phyloP scores from a whole-genome alignment of 1,284 basidiomycete genomes.

The Meira nashicola region DNA sequence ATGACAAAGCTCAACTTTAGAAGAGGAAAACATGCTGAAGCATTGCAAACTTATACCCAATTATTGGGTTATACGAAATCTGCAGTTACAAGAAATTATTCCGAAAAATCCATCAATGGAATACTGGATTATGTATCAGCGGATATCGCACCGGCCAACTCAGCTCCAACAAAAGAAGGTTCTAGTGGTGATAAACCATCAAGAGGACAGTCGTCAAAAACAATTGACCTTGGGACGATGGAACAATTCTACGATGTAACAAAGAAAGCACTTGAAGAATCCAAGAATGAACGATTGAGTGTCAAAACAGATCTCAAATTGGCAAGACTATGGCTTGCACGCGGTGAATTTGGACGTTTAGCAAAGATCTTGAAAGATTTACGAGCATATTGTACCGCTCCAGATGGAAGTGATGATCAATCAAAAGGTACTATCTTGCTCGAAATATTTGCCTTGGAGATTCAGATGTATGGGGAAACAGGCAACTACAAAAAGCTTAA shows the following conservation, averaged over 20 bases:
- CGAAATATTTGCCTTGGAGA: slow-evolving; percentile 97
- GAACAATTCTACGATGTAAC: slow-evolving; percentile 95
- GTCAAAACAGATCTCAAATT: slow-evolving; percentile 95
- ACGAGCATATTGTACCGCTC: slow-evolving; percentile 57
- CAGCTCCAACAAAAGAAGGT: background rate
- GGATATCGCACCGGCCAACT: slow-evolving; percentile 12
- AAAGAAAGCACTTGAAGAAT: slow-evolving; percentile 78
- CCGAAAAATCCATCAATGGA: slow-evolving; percentile 94
- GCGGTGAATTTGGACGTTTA: slow-evolving; percentile 81
- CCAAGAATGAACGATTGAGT: slow-evolving; percentile 93
- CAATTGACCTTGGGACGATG: slow-evolving; percentile 76
- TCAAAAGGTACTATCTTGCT: slow-evolving; percentile 84
- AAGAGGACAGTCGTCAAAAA: background rate
- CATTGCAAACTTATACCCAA: slow-evolving; percentile 76
- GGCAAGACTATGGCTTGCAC: slow-evolving; percentile 92
- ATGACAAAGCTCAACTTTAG: slow-evolving; percentile 91
- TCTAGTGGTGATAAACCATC: background rate
- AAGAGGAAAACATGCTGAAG: slow-evolving; percentile 70
- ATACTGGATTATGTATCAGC: slow-evolving; percentile 94
- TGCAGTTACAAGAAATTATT: slow-evolving; percentile 47
- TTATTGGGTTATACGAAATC: slow-evolving; percentile 74
- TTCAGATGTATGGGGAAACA: slow-evolving; percentile 98
- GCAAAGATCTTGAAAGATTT: slow-evolving; percentile 57
- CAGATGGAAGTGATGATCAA: slow-evolving; percentile 71
- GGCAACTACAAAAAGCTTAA: slow-evolving; percentile 93